Percentiles rank a stretch among this genome's conserved stretches.
phyloP scores from a whole-genome alignment of 2,329 filamentous ascomycete species.

The Cladophialophora bantiana region DNA sequence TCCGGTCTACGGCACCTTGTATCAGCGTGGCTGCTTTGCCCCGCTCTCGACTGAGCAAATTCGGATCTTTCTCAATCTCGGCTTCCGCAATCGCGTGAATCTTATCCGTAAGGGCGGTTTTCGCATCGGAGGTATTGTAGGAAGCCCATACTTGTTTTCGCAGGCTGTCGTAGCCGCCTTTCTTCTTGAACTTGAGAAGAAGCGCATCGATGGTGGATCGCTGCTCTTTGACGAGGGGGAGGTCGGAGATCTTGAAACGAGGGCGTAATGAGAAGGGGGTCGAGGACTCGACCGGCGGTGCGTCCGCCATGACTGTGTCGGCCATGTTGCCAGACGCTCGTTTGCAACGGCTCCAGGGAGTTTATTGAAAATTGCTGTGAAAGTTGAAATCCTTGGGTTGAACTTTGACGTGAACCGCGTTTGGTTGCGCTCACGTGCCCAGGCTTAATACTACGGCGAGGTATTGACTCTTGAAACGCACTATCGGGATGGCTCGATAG shows the following conservation, averaged over 20 bases:
- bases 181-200: constrained; percentile 70
- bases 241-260: constrained; percentile 66
- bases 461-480: background rate
- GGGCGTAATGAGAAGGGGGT: constrained; percentile 38
- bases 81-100: constrained; percentile 63
- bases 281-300: constrained; percentile 25
- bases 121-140: constrained; percentile 62
- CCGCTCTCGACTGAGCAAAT: constrained; percentile 66
- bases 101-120: constrained; percentile 58
- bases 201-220: constrained; percentile 66
- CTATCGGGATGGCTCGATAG: background rate
- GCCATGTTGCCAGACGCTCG: constrained; percentile 25
- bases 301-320: constrained; percentile 35
- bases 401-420: background rate
- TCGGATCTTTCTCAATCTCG: constrained; percentile 69
- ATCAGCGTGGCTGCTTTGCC: constrained; percentile 68
- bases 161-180: constrained; percentile 68
- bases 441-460: background rate
- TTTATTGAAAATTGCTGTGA: background rate
- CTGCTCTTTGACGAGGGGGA: constrained; percentile 66
- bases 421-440: background rate
- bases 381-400: background rate
- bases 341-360: background rate
- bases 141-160: constrained; percentile 67
- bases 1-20: constrained; percentile 69